Conservation (phyloP, 2,329 filamentous ascomycete species). For the Monosporascus sp. region DNA sequence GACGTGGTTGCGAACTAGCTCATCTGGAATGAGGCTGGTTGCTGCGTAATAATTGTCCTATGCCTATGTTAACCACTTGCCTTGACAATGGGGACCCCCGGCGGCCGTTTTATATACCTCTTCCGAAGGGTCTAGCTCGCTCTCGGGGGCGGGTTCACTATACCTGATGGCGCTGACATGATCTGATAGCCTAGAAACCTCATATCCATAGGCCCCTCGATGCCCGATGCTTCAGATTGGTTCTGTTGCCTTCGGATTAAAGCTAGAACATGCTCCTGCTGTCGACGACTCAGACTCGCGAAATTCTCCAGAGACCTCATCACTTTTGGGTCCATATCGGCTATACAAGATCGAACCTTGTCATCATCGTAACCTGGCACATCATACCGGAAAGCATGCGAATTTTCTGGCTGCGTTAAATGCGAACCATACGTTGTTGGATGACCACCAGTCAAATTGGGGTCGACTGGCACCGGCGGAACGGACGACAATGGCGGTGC, state of each 20-base stretch:
- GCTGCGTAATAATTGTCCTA: neutral
- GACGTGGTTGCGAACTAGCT: neutral
- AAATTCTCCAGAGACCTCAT: constrained; percentile 18
- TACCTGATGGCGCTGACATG: constrained; percentile 10
- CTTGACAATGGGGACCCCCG: neutral
- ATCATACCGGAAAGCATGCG: constrained; percentile 7
- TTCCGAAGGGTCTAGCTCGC: neutral
- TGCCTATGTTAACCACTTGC: neutral
- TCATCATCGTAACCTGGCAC: constrained; percentile 8
- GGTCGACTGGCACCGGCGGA: constrained; percentile 14
- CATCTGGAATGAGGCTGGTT: neutral
- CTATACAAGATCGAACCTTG: constrained; percentile 10
- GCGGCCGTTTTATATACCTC: neutral
- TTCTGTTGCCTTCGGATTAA: constrained; percentile 16
- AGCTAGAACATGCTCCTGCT: constrained; percentile 19
- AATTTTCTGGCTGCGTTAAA: neutral
- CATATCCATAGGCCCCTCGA: constrained; percentile 12
- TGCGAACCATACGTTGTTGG: constrained; percentile 1
- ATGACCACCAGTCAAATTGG: constrained; percentile 6
- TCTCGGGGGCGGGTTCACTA: neutral
- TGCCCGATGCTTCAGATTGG: constrained; percentile 6
- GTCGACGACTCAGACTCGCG: constrained; percentile 14
- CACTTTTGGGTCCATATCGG: constrained; percentile 14
- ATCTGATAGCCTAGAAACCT: constrained; percentile 11
- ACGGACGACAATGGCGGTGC: constrained; percentile 8